Conservation (phyloP, 768 basidiomycete genomes). For the Hypholoma sublateritium region DNA sequence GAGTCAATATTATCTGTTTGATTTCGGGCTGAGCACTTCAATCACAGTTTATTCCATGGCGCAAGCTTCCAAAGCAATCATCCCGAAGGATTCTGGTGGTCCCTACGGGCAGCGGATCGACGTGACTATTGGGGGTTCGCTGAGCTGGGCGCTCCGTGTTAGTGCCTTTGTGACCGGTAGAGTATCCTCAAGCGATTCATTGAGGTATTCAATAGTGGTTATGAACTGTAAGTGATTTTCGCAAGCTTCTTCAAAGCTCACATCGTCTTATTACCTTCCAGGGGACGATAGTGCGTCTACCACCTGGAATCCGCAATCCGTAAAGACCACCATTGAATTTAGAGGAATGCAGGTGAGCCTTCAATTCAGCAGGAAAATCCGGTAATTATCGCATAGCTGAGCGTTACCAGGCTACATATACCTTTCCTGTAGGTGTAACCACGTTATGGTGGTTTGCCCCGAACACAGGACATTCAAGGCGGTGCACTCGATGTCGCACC, state of each 20-base stretch:
- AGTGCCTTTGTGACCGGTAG: constrained; percentile 65
- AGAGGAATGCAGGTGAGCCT: constrained; percentile 52
- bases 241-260: neutral
- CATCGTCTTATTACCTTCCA: constrained; percentile 3
- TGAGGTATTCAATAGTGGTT: constrained; percentile 70
- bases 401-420: constrained; percentile 55
- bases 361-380: neutral
- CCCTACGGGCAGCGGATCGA: constrained; percentile 71
- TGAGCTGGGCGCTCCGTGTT: constrained; percentile 59
- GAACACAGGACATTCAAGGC: constrained; percentile 5
- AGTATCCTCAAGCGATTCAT: constrained; percentile 51
- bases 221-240: constrained; percentile 55
- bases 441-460: constrained; percentile 53
- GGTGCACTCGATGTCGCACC: neutral
- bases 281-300: constrained; percentile 50
- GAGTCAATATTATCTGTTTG: neutral
- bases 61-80: constrained; percentile 70
- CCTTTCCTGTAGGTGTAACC: constrained; percentile 76
- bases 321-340: constrained; percentile 63
- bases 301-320: constrained; percentile 56
- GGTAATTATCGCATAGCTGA: neutral
- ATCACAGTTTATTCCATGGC: constrained; percentile 66
- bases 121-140: constrained; percentile 55
- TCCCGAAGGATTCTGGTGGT: constrained; percentile 67
- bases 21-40: neutral